These are phyloP conservation scores for Kurtzmaniella cleridarum DNA, from an alignment of 805 yeast species.

Conservation along the genomic window DNA sequence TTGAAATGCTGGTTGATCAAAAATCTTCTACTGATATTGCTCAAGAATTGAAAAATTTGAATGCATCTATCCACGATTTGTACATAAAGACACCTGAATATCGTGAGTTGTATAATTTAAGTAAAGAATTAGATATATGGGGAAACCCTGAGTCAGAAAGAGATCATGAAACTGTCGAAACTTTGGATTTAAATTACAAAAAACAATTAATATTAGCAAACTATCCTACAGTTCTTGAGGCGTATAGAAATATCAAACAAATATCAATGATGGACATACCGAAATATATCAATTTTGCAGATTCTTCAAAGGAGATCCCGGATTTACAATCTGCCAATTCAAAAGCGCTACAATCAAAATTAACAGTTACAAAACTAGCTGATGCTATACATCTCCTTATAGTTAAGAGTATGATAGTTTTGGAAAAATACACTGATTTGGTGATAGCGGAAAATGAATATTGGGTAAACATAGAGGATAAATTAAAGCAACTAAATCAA, in stretches of 20 bases:
- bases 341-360: conserved; percentile 5
- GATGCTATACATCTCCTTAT: conserved; percentile 16
- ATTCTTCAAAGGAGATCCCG: conserved; percentile 11
- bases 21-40: not conserved
- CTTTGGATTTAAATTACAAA: conserved; percentile 8
- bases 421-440: conserved; percentile 20
- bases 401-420: conserved; percentile 24
- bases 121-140: too few species aligned
- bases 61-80: too few species aligned
- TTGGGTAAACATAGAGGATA: conserved; percentile 20
- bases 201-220: conserved; percentile 18
- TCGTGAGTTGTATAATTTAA: too few species aligned
- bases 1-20: not conserved
- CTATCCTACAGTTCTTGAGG: conserved; percentile 15
- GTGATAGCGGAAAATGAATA: conserved; percentile 18
- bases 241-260: conserved; percentile 15
- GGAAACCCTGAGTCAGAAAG: too few species aligned
- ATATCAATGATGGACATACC: conserved; percentile 19
- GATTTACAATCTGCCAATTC: conserved; percentile 10
- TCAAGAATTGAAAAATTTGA: not conserved
- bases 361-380: conserved; percentile 11
- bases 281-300: conserved; percentile 13
- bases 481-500: conserved; percentile 3
- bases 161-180: too few species aligned
- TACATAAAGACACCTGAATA: too few species aligned